These are phyloP conservation scores for Myxozyma neotropica DNA, from an alignment of 805 yeast species.

Conservation along the genomic window DNA sequence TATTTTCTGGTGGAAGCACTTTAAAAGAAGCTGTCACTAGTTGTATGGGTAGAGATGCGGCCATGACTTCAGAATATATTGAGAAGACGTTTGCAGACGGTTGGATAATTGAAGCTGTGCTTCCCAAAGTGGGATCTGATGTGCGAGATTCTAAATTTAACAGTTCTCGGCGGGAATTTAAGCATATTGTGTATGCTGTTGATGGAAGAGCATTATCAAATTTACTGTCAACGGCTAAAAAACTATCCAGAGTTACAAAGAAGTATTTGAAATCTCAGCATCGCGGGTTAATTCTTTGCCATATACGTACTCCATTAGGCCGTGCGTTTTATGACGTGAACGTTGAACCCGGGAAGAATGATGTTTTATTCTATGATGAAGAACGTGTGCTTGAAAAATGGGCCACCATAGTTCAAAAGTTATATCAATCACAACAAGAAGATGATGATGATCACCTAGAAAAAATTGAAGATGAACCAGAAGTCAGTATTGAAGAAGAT, in stretches of 20 bases:
- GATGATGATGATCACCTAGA: neutral
- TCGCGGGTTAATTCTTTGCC: slow-evolving; percentile 73
- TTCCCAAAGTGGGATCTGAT: slow-evolving; percentile 9
- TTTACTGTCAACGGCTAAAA: slow-evolving; percentile 55
- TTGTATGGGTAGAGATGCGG: slow-evolving; percentile 16
- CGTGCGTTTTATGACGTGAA: slow-evolving; percentile 63
- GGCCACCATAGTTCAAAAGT: slow-evolving; percentile 5
- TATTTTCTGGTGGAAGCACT: slow-evolving; percentile 15
- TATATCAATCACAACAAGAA: slow-evolving; percentile 9
- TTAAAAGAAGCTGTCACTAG: slow-evolving; percentile 17
- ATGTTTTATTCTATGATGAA: slow-evolving; percentile 72
- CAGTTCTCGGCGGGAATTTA: slow-evolving; percentile 11
- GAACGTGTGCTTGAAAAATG: slow-evolving; percentile 65
- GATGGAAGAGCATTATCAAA: slow-evolving; percentile 71
- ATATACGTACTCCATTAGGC: slow-evolving; percentile 61
- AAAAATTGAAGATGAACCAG: slow-evolving; percentile 1
- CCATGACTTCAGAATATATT: slow-evolving; percentile 8
- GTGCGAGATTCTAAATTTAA: neutral
- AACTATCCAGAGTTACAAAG: slow-evolving; percentile 52
- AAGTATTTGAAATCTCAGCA: slow-evolving; percentile 55
- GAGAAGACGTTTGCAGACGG: slow-evolving; percentile 4
- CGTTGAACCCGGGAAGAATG: slow-evolving; percentile 83
- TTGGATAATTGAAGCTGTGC: slow-evolving; percentile 22
- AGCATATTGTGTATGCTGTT: slow-evolving; percentile 55
- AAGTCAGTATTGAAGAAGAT: neutral